Base-by-base conservation (phyloP, 1,284 basidiomycete species). In the Dichomitus squalens region DNA sequence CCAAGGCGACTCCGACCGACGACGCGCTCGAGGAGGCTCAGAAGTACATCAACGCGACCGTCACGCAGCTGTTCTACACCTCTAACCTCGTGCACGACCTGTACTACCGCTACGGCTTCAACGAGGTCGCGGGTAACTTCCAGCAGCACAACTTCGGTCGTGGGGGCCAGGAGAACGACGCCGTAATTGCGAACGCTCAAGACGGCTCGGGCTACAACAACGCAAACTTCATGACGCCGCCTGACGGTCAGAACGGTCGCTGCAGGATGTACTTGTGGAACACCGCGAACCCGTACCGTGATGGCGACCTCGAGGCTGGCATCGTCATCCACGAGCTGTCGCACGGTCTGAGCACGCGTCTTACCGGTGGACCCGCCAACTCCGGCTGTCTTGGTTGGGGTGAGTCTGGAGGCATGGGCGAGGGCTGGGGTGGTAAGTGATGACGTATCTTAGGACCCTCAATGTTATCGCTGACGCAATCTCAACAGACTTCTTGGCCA, bases 181-280 rank as follows among this genome's bases (percentile, higher is more conserved):
- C 87, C 41, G 93, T 98, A 62, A 94, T 97, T 63, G 88, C 93
- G 53, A 96, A 96, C 68, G 95, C 96, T 1, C 95, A 97, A 75
- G 95, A 97, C 68, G 95, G 95, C 41, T 90, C 87, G 21, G 95
- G 95, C 3, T 95, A 85, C 76, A 95, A 96, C 81, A 93, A 93
- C 63, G 91, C 89, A 43, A 89, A 91, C 76, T 89, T 91, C 73
- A 89, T 90, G 88, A 91, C 88, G 0, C 89, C 89, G 57, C 89
- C 89, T 53, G 89, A 83, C 55, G 81, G 79, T 43, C 85, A 87
- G 77, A 87, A 89, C 66, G 92, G 92, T 8, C 87, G 93, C 58
- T 95, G 96, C 91, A 84, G 96, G 65, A 98, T 98, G 96, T 98
- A 96, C 78, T 79, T 95, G 44, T 98, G 96, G 96, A 91, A 93